Evolutionary conservation across 345 rosid species (phyloP).

Genomic region (Salix brachista): DNA sequence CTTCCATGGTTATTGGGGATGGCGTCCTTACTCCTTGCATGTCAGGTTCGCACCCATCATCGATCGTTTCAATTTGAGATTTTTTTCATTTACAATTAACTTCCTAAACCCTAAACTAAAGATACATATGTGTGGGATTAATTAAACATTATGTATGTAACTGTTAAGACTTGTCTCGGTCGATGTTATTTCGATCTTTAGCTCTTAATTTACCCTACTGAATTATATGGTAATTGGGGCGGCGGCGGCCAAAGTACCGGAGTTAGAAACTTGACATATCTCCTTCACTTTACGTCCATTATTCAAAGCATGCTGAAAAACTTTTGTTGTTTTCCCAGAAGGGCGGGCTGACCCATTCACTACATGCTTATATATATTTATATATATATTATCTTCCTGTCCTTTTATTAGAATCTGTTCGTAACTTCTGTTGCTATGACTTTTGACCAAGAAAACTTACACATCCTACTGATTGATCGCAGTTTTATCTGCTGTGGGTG

Average conservation of each 20-base stretch:
- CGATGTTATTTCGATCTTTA: no score
- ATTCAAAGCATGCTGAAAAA: background rate
- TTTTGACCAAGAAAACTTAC: background rate
- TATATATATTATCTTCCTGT: no score
- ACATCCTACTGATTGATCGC: background rate
- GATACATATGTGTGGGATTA: no score
- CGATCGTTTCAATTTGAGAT: background rate
- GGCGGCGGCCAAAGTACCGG: background rate
- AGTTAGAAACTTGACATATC: background rate
- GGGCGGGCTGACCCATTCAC: background rate
- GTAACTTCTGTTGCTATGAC: background rate
- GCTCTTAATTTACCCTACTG: no score
- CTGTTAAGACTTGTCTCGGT: no score
- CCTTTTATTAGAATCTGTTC: background rate
- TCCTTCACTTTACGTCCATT: no score
- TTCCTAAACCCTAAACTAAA: no score
- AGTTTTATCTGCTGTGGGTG: constrained; percentile 53
- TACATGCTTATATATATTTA: no score
- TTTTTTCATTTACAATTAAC: no score
- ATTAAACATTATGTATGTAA: no score
- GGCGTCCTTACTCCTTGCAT: constrained; percentile 56
- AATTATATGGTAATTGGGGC: no score
- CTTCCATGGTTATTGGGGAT: constrained; percentile 58
- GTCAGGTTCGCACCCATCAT: constrained; percentile 28
- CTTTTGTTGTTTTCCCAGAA: background rate